Percentiles rank a stretch among this genome's conserved stretches.
phyloP scores from a whole-genome alignment of 306 rosid species.

The Astragalus glycyphyllos region DNA sequence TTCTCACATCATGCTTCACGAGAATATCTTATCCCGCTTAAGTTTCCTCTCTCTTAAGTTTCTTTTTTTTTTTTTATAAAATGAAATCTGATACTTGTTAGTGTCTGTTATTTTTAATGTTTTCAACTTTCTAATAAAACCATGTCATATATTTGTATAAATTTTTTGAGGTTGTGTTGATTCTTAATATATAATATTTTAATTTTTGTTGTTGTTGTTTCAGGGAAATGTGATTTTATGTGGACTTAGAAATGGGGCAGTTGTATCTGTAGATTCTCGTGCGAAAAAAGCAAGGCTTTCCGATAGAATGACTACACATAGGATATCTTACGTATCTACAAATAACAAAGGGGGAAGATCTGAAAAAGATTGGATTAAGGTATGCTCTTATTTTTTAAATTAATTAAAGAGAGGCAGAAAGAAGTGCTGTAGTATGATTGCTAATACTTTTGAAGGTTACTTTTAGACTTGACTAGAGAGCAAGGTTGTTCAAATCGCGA shows the following conservation, averaged over 20 bases:
- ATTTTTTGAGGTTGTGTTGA: not conserved
- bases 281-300: conserved; percentile 56
- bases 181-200: conserved; percentile 33
- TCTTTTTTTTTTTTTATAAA: not conserved
- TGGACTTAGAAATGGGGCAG: conserved; percentile 94
- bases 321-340: conserved; percentile 49
- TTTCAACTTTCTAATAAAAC: conserved; percentile 1
- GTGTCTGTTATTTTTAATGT: conserved; percentile 6
- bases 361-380: conserved; percentile 67
- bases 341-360: conserved; percentile 50
- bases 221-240: conserved; percentile 87
- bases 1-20: no score
- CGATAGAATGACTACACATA: conserved; percentile 53
- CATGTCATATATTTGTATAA: conserved; percentile 2
- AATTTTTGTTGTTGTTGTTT: conserved; percentile 34
- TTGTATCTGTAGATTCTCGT: conserved; percentile 78
- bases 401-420: conserved; percentile 11
- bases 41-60: conserved; percentile 13
- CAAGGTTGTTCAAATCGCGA: no score
- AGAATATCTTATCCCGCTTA: not conserved
- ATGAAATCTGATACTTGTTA: conserved; percentile 14
- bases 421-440: not conserved
- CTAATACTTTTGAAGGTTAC: not conserved
- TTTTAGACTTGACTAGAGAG: not conserved
- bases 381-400: conserved; percentile 39